A percentile compares a stretch with the other conserved stretches of the same genome.
phyloP scores from a whole-genome alignment of 2,329 filamentous ascomycete species.

The Venturia carpophila region DNA sequence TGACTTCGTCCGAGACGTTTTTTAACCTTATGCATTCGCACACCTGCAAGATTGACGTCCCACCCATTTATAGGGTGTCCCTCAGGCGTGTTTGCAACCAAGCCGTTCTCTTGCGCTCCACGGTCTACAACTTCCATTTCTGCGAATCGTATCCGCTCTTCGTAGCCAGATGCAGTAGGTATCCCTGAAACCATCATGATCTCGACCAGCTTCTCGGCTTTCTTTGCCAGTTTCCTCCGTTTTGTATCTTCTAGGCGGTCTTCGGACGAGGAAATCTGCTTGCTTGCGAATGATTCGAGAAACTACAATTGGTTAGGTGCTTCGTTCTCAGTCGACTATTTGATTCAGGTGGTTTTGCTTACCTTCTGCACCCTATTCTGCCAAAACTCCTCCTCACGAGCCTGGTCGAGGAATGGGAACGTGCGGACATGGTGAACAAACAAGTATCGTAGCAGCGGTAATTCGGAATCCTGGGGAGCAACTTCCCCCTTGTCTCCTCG shows the following conservation, averaged over 20 bases:
- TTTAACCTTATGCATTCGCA: slow-evolving; percentile 41
- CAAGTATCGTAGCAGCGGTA: slow-evolving; percentile 90
- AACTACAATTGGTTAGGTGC: slow-evolving; percentile 52
- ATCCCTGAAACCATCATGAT: slow-evolving; percentile 99
- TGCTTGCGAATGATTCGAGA: slow-evolving; percentile 91
- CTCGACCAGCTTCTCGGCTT: slow-evolving; percentile 92
- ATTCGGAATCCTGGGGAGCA: slow-evolving; percentile 82
- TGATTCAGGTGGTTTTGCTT: slow-evolving; percentile 36
- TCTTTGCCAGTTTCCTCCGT: slow-evolving; percentile 79
- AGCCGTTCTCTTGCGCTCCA: slow-evolving; percentile 81
- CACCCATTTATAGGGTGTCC: slow-evolving; percentile 90
- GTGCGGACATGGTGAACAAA: slow-evolving; percentile 97
- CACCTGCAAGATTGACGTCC: slow-evolving; percentile 92
- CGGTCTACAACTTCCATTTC: slow-evolving; percentile 96
- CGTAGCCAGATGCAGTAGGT: slow-evolving; percentile 90
- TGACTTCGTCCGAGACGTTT: slow-evolving; percentile 10
- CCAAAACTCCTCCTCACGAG: slow-evolving; percentile 98
- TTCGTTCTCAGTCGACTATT: slow-evolving; percentile 2
- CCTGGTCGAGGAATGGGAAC: slow-evolving; percentile 95
- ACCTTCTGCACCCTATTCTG: slow-evolving; percentile 95
- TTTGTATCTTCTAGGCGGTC: slow-evolving; percentile 95
- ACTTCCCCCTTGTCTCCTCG: slow-evolving; percentile 88
- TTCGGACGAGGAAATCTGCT: slow-evolving; percentile 94
- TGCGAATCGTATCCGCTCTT: slow-evolving; percentile 92
- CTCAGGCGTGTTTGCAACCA: slow-evolving; percentile 80